phyloP scores from a whole-genome alignment of 345 rosid genomes.

The Zanthoxylum bungeanum region DNA sequence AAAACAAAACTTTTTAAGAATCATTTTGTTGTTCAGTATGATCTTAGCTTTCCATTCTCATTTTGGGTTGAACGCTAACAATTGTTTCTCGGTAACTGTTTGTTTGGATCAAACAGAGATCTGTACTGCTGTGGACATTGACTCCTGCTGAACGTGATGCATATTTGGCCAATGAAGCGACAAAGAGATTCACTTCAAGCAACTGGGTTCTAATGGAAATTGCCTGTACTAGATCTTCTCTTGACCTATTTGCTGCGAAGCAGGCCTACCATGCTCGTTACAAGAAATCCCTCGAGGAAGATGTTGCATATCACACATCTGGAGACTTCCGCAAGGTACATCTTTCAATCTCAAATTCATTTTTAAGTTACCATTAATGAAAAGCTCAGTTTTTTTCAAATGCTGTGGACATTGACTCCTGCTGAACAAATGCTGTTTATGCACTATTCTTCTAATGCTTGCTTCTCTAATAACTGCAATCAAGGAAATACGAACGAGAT shows the following conservation, averaged over 20 bases:
- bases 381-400: not conserved
- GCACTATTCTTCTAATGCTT: not conserved
- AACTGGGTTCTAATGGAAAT: conserved; percentile 78
- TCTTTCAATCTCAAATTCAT: not conserved
- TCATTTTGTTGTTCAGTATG: not conserved
- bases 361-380: not conserved
- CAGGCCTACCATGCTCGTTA: conserved; percentile 77
- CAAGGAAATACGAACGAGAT: not conserved
- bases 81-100: conserved; percentile 7
- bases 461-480: not conserved
- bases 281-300: conserved; percentile 86
- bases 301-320: conserved; percentile 73
- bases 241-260: conserved; percentile 53
- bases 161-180: conserved; percentile 67
- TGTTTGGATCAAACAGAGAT: conserved; percentile 40
- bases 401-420: too few species aligned
- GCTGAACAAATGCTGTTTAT: too few species aligned
- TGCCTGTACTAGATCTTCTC: conserved; percentile 69
- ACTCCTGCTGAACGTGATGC: conserved; percentile 84
- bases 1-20: not conserved
- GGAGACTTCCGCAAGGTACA: conserved; percentile 79
- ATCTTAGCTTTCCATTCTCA: not conserved
- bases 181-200: conserved; percentile 66
- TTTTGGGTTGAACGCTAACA: not conserved
- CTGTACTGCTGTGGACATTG: conserved; percentile 64